Evolutionary conservation across 2,329 filamentous ascomycete species (phyloP).

Genomic region (Beauveria sp.): DNA sequence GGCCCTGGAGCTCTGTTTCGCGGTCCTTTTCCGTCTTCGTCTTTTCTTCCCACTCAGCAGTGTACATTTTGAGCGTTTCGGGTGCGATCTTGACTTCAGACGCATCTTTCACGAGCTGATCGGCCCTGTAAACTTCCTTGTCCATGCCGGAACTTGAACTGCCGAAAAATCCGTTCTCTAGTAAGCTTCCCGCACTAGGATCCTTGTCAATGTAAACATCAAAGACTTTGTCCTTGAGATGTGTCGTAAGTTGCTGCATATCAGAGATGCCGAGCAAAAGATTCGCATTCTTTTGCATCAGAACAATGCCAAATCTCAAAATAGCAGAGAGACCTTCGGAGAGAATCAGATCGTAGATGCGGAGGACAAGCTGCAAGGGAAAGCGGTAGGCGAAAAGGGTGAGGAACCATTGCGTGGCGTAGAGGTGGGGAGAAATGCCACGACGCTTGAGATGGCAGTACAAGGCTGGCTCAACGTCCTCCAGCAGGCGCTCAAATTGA

Average conservation of each 20-base stretch:
- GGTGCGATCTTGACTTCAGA: constrained; percentile 80
- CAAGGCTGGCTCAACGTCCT: constrained; percentile 87
- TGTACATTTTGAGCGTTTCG: constrained; percentile 73
- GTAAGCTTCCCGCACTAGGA: constrained; percentile 82
- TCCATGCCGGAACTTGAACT: constrained; percentile 82
- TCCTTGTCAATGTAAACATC: constrained; percentile 95
- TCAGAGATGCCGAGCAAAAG: constrained; percentile 77
- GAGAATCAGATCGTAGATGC: constrained; percentile 92
- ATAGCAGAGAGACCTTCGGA: constrained; percentile 91
- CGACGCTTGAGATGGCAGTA: constrained; percentile 89
- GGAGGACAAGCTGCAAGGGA: constrained; percentile 87
- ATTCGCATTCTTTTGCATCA: constrained; percentile 90
- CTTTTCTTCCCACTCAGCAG: constrained; percentile 86
- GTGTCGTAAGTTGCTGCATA: constrained; percentile 81
- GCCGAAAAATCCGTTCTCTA: constrained; percentile 96
- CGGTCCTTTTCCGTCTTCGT: constrained; percentile 73
- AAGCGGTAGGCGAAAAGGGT: constrained; percentile 98
- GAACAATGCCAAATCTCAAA: constrained; percentile 84
- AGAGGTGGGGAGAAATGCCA: constrained; percentile 82
- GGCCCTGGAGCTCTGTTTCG: constrained; percentile 69
- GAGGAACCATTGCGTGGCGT: constrained; percentile 98
- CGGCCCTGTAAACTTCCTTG: constrained; percentile 92
- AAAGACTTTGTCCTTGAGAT: constrained; percentile 88
- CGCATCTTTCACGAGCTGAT: constrained; percentile 87
- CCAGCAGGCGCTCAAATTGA: constrained; percentile 87